Evolutionary conservation across 768 basidiomycete genomes (phyloP).

Genomic region (Megacollybia marginata): DNA sequence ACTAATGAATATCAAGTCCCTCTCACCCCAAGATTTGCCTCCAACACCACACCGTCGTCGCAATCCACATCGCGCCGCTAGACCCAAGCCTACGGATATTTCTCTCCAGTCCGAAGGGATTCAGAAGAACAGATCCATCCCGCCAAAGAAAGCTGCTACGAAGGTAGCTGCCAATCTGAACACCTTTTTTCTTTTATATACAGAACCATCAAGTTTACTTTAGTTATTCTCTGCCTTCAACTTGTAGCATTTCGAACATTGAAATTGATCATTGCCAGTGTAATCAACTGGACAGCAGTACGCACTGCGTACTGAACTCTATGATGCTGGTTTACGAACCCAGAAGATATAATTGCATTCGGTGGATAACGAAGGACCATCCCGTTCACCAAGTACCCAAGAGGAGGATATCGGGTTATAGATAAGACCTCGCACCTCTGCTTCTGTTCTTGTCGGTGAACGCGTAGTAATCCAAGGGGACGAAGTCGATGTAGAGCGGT

Average conservation of each 20-base stretch:
- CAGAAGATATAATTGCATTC: conserved; percentile 82
- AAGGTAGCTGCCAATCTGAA: no score
- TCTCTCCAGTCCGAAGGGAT: no score
- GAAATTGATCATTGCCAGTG: background rate
- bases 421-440: conserved; percentile 72
- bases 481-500: conserved; percentile 23
- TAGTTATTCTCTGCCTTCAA: no score
- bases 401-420: conserved; percentile 65
- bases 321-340: conserved; percentile 57
- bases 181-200: no score
- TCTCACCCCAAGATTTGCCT: no score
- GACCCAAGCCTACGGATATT: no score
- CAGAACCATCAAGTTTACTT: no score
- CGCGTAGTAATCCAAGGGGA: conserved; percentile 55
- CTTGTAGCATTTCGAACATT: background rate
- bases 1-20: no score
- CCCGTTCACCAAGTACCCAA: conserved; percentile 61
- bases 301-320: background rate
- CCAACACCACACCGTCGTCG: no score
- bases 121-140: no score
- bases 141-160: no score
- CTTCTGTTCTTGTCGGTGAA: conserved; percentile 54
- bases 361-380: conserved; percentile 31
- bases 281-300: background rate
- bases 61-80: no score